Base-by-base conservation (phyloP, 768 basidiomycete species). In the Cystofilobasidium bisporidii region DNA sequence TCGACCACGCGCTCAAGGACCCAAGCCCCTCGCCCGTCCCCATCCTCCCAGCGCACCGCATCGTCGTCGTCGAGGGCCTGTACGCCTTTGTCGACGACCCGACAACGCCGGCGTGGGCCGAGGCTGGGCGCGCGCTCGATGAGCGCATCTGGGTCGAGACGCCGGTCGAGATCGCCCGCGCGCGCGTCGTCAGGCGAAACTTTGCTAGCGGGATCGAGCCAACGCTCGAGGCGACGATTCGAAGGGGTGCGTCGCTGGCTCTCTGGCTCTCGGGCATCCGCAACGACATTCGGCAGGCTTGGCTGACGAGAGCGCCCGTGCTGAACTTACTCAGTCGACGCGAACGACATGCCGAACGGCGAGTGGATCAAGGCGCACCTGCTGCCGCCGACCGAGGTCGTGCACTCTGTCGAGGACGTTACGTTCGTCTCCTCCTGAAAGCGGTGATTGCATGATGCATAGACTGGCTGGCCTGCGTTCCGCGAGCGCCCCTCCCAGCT, bases 21-120 rank as follows among this genome's bases (percentile, higher is more conserved):
- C 92, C 91, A 0, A 79, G 79, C 0, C 82, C 83, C 4, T 80
- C 85, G 55, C 82, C 84, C 0, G 74, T 86, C 30, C 73, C 78
- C 3, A 81, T 97, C 32, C 72, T 78, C 30, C 83, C 86, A 0
- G 72, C 79, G 38, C 87, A 93, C 72, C 84, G 88, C 17, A 83
- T 97, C 63, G 81, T 96, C 50, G 75, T 97, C 68, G 83, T 97
- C 70, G 93, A 97, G 77, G 92, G 93, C 0, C 77, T 96, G n/a
- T 96, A 97, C 76, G 81, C 85, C 2, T 84, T 90, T 72, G 81
- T 96, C 33, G 80, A 83, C n/a, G 47, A 48, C 47, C 47, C 47
- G n/a, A 17, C 47, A 5, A 77, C 85, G 28, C 78, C 82, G 0
- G 86, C 87, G 0, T 96, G 93, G 93, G 75, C 73, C 1, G 80